A percentile compares a stretch with the other conserved stretches of the same genome.
phyloP scores from a whole-genome alignment of 805 yeast species.

The Kuraishia ogatae region DNA sequence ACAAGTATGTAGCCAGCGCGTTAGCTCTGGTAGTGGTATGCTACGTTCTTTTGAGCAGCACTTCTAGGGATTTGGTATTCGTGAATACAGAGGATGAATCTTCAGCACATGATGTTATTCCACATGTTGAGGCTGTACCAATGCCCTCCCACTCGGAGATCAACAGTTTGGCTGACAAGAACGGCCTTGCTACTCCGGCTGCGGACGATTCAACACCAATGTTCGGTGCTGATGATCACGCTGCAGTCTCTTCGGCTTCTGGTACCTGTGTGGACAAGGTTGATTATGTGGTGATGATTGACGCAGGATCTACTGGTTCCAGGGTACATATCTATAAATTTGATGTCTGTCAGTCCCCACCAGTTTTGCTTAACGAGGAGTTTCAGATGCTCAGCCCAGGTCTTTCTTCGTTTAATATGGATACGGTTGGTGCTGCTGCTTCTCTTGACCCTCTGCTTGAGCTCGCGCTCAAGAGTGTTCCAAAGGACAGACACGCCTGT shows the following conservation, averaged over 20 bases:
- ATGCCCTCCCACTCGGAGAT: neutral
- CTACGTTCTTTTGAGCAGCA: neutral
- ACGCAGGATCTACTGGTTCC: slow-evolving; percentile 97
- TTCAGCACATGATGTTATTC: neutral
- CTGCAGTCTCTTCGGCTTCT: neutral
- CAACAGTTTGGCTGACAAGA: neutral
- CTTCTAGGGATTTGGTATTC: neutral
- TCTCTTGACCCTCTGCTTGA: slow-evolving; percentile 79
- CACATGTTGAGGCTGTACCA: neutral
- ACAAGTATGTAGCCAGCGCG: neutral
- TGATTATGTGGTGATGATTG: slow-evolving; percentile 79
- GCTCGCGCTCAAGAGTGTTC: slow-evolving; percentile 69
- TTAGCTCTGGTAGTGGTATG: neutral
- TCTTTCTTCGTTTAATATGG: slow-evolving; percentile 74
- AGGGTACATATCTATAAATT: slow-evolving; percentile 92
- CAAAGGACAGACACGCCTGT: slow-evolving; percentile 62
- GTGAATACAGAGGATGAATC: neutral
- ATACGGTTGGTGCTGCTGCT: slow-evolving; percentile 78
- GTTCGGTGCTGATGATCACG: neutral
- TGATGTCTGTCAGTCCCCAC: slow-evolving; percentile 80
- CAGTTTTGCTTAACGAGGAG: slow-evolving; percentile 67
- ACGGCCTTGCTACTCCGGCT: neutral
- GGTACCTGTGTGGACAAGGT: neutral
- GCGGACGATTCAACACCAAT: neutral
- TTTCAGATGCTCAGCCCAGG: slow-evolving; percentile 93